phyloP scores from a whole-genome alignment of 768 basidiomycete genomes.

The Naganishia vaughanmartiniae region DNA sequence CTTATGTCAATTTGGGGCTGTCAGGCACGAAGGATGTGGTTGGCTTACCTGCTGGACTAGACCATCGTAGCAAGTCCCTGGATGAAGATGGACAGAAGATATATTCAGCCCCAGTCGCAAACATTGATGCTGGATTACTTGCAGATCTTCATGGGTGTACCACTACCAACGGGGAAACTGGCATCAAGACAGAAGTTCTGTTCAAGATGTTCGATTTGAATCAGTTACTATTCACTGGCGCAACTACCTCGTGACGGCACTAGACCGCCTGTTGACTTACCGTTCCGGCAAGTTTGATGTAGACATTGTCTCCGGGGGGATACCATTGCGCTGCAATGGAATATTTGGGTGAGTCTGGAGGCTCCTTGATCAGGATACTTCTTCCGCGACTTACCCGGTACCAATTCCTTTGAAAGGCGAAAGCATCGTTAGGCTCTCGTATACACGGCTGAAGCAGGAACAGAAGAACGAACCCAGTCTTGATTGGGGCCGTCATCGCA shows the following conservation, averaged over 20 bases:
- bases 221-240: not conserved
- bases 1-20: not conserved
- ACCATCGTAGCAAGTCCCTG: constrained; percentile 21
- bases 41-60: constrained; percentile 2
- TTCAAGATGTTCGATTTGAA: not conserved
- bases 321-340: constrained; percentile 14
- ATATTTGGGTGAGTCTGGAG: too few species aligned
- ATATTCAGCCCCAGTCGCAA: not conserved
- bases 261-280: not conserved
- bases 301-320: constrained; percentile 10
- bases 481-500: constrained; percentile 2
- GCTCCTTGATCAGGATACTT: too few species aligned
- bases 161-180: constrained; percentile 18
- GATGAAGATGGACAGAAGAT: not conserved
- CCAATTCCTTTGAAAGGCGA: not conserved
- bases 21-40: not conserved
- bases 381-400: not conserved
- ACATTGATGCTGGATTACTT: not conserved
- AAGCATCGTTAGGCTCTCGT: too few species aligned
- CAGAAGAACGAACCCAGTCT: constrained; percentile 8
- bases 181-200: constrained; percentile 22
- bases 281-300: constrained; percentile 24
- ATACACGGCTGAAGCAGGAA: too few species aligned
- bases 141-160: constrained; percentile 20
- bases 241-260: not conserved